Percentiles rank a stretch among this genome's conserved stretches.
These are phyloP conservation scores for Solanum etuberosum DNA, from an alignment of 257 asterid species.

Conservation along the genomic window DNA sequence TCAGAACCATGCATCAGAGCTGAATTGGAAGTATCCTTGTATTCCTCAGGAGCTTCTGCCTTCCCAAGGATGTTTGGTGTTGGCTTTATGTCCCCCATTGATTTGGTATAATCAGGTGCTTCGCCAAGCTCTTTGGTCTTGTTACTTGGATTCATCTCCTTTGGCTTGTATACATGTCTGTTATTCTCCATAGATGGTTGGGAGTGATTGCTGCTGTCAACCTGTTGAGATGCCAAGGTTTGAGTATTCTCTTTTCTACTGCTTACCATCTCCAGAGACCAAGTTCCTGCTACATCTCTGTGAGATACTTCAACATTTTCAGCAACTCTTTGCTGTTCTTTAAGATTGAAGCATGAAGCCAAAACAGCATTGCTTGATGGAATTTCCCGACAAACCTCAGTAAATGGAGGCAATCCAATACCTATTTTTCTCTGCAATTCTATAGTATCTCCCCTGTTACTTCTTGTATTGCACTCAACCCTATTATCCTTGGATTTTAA, in stretches of 20 bases:
- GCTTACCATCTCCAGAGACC: conserved; percentile 23
- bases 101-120: conserved; percentile 1
- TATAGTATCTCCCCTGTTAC: conserved; percentile 12
- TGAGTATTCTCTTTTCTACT: conserved; percentile 20
- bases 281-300: conserved; percentile 16
- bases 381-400: conserved; percentile 16
- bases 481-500: conserved; percentile 18
- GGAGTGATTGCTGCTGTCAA: conserved; percentile 13
- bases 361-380: conserved; percentile 5
- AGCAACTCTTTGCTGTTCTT: conserved; percentile 6
- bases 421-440: conserved; percentile 18
- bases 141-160: conserved; percentile 7
- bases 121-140: conserved; percentile 10
- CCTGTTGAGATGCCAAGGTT: conserved; percentile 27
- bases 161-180: conserved; percentile 7
- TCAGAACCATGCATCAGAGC: neutral
- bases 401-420: conserved; percentile 7
- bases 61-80: conserved; percentile 12
- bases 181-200: conserved; percentile 4
- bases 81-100: conserved; percentile 2
- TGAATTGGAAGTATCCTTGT: conserved; percentile 7
- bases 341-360: conserved; percentile 15
- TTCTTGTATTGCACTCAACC: conserved; percentile 21
- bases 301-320: conserved; percentile 28
- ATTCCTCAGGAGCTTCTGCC: conserved; percentile 13